Conservation (phyloP, 1,284 basidiomycete genomes). For the Amylostereum chailletii region DNA sequence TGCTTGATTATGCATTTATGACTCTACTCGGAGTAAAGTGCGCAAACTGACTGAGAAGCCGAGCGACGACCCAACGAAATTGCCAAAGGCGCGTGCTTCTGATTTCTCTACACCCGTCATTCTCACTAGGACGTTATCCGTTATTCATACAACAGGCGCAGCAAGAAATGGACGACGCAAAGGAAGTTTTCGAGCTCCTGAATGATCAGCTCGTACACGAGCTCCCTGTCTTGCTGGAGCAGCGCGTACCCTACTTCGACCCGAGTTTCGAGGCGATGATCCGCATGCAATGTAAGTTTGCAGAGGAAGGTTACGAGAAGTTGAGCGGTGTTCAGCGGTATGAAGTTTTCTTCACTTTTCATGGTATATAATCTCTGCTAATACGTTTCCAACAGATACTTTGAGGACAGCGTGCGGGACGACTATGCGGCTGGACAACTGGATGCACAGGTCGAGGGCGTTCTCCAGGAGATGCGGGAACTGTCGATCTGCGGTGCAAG, state of each 20-base stretch:
- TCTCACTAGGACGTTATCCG: background rate
- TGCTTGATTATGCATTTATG: conserved; percentile 97
- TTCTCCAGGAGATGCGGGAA: conserved; percentile 94
- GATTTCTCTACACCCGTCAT: background rate
- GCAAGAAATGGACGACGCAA: conserved; percentile 90
- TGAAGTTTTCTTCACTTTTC: conserved; percentile 1
- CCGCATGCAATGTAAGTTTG: conserved; percentile 93
- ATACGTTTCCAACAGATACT: conserved; percentile 51
- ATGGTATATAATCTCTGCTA: background rate
- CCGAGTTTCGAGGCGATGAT: conserved; percentile 99
- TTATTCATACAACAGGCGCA: conserved; percentile 53
- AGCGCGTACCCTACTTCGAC: conserved; percentile 96
- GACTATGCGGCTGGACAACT: conserved; percentile 96
- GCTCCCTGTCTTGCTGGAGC: conserved; percentile 87
- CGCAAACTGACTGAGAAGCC: conserved; percentile 92
- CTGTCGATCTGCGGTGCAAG: conserved; percentile 79
- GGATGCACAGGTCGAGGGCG: conserved; percentile 91
- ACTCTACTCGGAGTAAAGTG: conserved; percentile 82
- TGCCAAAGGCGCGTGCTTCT: conserved; percentile 59
- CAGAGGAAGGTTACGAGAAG: conserved; percentile 98
- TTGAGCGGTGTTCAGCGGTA: conserved; percentile 91
- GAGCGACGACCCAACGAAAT: conserved; percentile 85
- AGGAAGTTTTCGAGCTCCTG: conserved; percentile 88
- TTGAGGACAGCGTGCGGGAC: conserved; percentile 83
- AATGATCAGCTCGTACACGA: conserved; percentile 91